Percentiles rank a stretch among this genome's conserved stretches.
Conservation (phyloP, 768 basidiomycete species). For the Collybia nuda region DNA sequence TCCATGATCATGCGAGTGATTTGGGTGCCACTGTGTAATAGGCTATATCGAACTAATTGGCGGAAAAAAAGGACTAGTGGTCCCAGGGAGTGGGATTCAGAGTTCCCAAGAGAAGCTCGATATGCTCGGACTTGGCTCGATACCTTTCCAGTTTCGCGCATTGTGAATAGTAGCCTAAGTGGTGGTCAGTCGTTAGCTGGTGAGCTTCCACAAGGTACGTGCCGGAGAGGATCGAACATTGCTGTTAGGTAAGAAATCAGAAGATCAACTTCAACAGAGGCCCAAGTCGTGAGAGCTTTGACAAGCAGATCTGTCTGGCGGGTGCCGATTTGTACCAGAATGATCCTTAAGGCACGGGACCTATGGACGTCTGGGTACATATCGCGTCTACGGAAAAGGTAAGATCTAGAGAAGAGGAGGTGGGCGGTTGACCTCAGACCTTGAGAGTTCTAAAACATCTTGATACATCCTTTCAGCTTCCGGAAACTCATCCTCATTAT, state of each 20-base stretch:
- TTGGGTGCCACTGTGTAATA: too few relatives aligned
- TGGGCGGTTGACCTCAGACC: constrained; percentile 3
- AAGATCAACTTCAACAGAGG: constrained; percentile 6
- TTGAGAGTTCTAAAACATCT: constrained; percentile 25
- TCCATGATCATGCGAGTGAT: too few relatives aligned
- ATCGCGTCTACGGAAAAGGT: not conserved
- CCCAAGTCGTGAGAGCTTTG: constrained; percentile 8
- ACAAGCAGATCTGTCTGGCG: constrained; percentile 5
- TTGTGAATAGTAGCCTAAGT: too few relatives aligned
- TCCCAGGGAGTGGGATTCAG: too few relatives aligned
- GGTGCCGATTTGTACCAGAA: constrained; percentile 7
- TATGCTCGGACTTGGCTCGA: too few relatives aligned
- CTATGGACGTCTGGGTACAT: constrained; percentile 5
- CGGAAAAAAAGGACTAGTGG: too few relatives aligned
- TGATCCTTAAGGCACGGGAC: constrained; percentile 5
- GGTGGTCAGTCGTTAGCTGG: too few relatives aligned
- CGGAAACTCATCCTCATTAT: constrained; percentile 8
- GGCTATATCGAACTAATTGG: too few relatives aligned
- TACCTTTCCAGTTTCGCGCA: too few relatives aligned
- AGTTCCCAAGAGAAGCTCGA: too few relatives aligned
- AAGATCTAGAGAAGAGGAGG: not conserved
- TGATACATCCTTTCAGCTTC: constrained; percentile 19
- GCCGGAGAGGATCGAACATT: constrained; percentile 7
- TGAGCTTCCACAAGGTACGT: not conserved
- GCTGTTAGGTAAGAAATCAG: constrained; percentile 6